These are phyloP conservation scores for Yamadazyma akitaensis DNA, from an alignment of 805 yeast species.

Conservation along the genomic window DNA sequence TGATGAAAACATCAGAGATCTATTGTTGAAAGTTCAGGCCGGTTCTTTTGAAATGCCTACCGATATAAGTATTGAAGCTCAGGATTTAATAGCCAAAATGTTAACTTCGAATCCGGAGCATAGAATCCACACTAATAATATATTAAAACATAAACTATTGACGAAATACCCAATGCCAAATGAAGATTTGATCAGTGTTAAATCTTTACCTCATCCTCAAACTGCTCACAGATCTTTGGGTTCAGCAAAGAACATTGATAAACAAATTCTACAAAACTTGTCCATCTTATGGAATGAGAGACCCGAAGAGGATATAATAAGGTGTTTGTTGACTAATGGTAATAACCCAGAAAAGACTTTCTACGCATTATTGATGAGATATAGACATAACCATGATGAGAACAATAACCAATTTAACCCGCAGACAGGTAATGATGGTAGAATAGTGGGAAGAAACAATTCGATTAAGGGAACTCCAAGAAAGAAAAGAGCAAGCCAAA, in stretches of 20 bases:
- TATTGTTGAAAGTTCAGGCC: constrained; percentile 70
- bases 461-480: constrained; percentile 24
- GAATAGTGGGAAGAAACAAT: constrained; percentile 14
- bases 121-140: constrained; percentile 66
- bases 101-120: constrained; percentile 66
- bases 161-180: constrained; percentile 48
- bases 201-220: constrained; percentile 52
- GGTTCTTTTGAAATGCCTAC: constrained; percentile 74
- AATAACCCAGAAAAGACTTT: constrained; percentile 45
- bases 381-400: constrained; percentile 40
- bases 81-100: constrained; percentile 62
- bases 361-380: constrained; percentile 43
- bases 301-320: constrained; percentile 37
- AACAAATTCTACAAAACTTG: constrained; percentile 51
- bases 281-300: constrained; percentile 59
- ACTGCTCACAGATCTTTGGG: constrained; percentile 51
- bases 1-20: constrained; percentile 71
- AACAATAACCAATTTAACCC: constrained; percentile 5
- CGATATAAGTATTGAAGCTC: constrained; percentile 60
- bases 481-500: constrained; percentile 26
- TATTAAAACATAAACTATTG: constrained; percentile 57
- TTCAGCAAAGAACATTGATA: constrained; percentile 46
- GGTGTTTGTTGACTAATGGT: constrained; percentile 35
- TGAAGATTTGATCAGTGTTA: constrained; percentile 43
- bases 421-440: constrained; percentile 10